A percentile compares a stretch with the other conserved stretches of the same genome.
phyloP scores from a whole-genome alignment of 208 protist species.

The Angomonas deanei region DNA sequence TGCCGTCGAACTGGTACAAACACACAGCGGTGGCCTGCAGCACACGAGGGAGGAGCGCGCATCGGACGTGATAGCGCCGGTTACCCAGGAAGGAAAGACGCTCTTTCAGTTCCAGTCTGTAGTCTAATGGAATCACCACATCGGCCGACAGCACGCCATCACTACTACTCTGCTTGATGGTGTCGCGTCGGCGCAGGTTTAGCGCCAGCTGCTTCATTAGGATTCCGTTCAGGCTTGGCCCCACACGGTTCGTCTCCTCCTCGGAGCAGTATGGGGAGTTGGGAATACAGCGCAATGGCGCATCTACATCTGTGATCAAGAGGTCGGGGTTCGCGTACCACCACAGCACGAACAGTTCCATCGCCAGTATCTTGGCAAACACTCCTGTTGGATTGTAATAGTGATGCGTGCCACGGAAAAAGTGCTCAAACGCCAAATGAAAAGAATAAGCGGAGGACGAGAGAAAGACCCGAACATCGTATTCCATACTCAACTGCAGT shows the following conservation, averaged over 20 bases:
- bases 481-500: slow-evolving; percentile 21
- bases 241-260: neutral
- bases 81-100: neutral
- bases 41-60: slow-evolving; percentile 27
- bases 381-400: neutral
- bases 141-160: neutral
- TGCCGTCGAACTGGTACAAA: neutral
- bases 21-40: slow-evolving; percentile 15
- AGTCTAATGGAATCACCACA: neutral
- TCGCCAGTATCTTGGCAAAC: slow-evolving; percentile 9
- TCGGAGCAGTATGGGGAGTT: neutral
- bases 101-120: neutral
- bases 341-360: slow-evolving; percentile 64
- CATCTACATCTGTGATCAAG: slow-evolving; percentile 37
- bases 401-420: slow-evolving; percentile 15
- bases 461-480: slow-evolving; percentile 16
- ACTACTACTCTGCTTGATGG: too few relatives aligned
- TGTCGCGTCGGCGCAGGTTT: too few relatives aligned
- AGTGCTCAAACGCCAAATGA: slow-evolving; percentile 46
- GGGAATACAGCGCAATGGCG: slow-evolving; percentile 8
- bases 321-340: slow-evolving; percentile 70
- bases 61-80: neutral
- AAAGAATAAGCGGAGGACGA: slow-evolving; percentile 45
- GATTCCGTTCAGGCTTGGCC: neutral
- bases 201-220: neutral